A percentile compares a stretch with the other conserved stretches of the same genome.
Conservation (phyloP, 140 eudicot species). For the Anethum foeniculum region DNA sequence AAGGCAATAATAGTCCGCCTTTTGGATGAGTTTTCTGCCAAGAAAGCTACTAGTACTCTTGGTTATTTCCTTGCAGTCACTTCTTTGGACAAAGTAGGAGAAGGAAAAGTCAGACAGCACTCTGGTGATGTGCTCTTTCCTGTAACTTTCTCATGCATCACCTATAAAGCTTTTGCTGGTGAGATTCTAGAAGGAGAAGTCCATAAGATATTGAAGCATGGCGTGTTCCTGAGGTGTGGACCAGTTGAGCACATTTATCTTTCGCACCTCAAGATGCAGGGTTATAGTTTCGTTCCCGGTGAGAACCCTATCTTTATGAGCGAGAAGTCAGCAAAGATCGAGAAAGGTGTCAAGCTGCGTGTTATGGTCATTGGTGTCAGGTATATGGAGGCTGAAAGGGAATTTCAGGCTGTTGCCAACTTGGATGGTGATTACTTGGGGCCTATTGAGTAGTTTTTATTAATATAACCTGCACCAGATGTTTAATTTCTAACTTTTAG, state of each 20-base stretch:
- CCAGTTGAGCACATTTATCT: constrained; percentile 61
- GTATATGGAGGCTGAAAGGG: constrained; percentile 70
- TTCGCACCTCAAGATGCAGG: constrained; percentile 58
- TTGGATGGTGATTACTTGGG: constrained; percentile 72
- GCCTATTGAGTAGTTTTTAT: constrained; percentile 28
- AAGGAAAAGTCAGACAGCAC: constrained; percentile 62
- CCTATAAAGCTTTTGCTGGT: constrained; percentile 56
- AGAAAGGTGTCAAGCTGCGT: constrained; percentile 55
- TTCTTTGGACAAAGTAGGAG: constrained; percentile 53
- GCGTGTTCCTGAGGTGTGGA: constrained; percentile 69
- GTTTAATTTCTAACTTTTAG: background rate
- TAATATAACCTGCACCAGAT: background rate
- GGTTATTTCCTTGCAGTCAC: constrained; percentile 75
- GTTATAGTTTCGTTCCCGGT: constrained; percentile 51
- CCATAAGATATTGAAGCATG: constrained; percentile 59
- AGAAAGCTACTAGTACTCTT: constrained; percentile 57
- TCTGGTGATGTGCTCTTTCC: constrained; percentile 77
- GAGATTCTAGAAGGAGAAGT: constrained; percentile 60
- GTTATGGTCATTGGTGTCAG: constrained; percentile 48
- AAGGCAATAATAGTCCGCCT: constrained; percentile 51
- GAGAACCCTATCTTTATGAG: constrained; percentile 57
- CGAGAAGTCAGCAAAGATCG: constrained; percentile 45
- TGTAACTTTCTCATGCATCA: constrained; percentile 55
- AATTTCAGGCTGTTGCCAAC: constrained; percentile 57
- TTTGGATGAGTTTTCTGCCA: constrained; percentile 53